Evolutionary conservation across 179 eudicot genomes (phyloP).

Genomic region (Nepenthes alata): DNA sequence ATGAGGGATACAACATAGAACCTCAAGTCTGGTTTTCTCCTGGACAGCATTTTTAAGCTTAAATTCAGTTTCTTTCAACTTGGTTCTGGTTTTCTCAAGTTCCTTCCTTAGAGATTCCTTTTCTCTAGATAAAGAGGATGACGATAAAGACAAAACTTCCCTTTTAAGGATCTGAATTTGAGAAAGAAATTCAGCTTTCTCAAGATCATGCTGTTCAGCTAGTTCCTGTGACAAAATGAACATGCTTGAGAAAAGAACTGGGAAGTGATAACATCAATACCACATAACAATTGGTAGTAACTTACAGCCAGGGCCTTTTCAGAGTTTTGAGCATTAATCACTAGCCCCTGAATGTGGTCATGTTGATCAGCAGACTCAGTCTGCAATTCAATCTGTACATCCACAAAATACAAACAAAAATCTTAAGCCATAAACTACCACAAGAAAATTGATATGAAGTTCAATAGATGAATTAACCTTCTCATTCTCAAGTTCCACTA

Average conservation of each 20-base stretch:
- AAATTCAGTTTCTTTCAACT: conserved; percentile 67
- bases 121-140: conserved; percentile 63
- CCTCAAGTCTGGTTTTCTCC: conserved; percentile 97
- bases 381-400: conserved; percentile 40
- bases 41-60: conserved; percentile 80
- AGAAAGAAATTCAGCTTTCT: conserved; percentile 43
- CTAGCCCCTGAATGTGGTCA: conserved; percentile 33
- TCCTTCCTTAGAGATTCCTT: conserved; percentile 87
- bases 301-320: conserved; percentile 40
- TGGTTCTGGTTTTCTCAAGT: conserved; percentile 71
- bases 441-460: conserved; percentile 2
- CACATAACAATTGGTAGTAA: conserved; percentile 10
- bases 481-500: conserved; percentile 53
- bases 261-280: conserved; percentile 2
- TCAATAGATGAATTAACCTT: conserved; percentile 40
- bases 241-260: conserved; percentile 6
- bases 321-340: conserved; percentile 30
- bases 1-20: conserved; percentile 14
- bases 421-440: conserved; percentile 10
- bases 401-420: conserved; percentile 9
- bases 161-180: conserved; percentile 49
- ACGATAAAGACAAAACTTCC: conserved; percentile 53
- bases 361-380: conserved; percentile 40
- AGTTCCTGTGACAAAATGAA: conserved; percentile 41
- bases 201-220: conserved; percentile 42